phyloP scores from a whole-genome alignment of 2,329 filamentous ascomycete species.

The Aspergillus viridinutans region DNA sequence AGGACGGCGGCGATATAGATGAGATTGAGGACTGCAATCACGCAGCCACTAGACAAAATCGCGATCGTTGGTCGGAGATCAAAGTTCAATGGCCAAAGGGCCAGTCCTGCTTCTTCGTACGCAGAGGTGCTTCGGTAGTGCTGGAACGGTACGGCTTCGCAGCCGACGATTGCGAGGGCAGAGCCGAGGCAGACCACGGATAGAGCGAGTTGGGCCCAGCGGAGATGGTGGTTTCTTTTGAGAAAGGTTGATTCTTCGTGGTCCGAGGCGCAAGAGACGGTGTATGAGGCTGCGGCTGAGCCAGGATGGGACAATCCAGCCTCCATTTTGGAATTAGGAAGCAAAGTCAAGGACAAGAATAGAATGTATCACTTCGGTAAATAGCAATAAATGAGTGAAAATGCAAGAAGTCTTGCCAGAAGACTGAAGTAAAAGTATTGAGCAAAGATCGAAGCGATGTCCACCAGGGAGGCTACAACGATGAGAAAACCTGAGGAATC shows the following conservation, averaged over 20 bases:
- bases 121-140: conserved; percentile 37
- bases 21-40: conserved; percentile 31
- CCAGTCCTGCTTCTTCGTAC: conserved; percentile 30
- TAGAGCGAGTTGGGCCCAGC: conserved; percentile 32
- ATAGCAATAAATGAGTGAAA: background rate
- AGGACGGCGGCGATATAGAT: conserved; percentile 31
- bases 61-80: conserved; percentile 39
- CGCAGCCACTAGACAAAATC: conserved; percentile 32
- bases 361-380: background rate
- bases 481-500: background rate
- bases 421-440: background rate
- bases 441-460: background rate
- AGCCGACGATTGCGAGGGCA: conserved; percentile 31
- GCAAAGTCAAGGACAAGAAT: background rate
- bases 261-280: conserved; percentile 28
- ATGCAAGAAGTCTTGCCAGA: background rate
- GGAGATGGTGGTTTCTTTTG: conserved; percentile 28
- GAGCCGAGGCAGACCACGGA: conserved; percentile 27
- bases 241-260: conserved; percentile 36
- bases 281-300: background rate
- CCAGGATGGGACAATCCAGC: conserved; percentile 24
- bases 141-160: conserved; percentile 36
- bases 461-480: background rate
- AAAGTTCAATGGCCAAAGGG: conserved; percentile 41
- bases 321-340: background rate